phyloP scores from a whole-genome alignment of 2,329 filamentous ascomycete genomes.

The Rhinocladiella similis region DNA sequence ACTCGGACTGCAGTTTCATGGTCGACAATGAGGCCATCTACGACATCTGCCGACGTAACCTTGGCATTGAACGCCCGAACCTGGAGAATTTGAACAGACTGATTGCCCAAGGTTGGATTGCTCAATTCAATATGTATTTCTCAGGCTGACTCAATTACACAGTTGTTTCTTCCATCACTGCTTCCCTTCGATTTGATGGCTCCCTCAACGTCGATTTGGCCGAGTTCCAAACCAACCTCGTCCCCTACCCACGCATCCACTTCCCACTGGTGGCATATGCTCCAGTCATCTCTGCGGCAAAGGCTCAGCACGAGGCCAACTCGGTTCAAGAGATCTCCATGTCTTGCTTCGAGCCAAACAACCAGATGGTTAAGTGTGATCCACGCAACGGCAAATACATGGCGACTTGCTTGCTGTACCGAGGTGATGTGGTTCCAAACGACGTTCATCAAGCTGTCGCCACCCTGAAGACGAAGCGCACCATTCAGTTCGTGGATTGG shows the following conservation, averaged over 20 bases:
- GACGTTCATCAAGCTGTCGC: slow-evolving; percentile 91
- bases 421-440: slow-evolving; percentile 96
- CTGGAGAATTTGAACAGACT: slow-evolving; percentile 99
- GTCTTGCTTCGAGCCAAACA: slow-evolving; percentile 99
- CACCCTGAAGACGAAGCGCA: slow-evolving; percentile 97
- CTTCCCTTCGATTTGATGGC: slow-evolving; percentile 96
- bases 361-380: slow-evolving; percentile 99
- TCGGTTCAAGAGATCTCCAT: slow-evolving; percentile 97
- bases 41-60: slow-evolving; percentile 97
- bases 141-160: slow-evolving; percentile 26
- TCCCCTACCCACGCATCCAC: slow-evolving; percentile 98
- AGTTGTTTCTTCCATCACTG: slow-evolving; percentile 98
- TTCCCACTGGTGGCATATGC: slow-evolving; percentile 98
- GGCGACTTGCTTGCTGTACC: slow-evolving; percentile 97
- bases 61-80: slow-evolving; percentile 95
- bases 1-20: slow-evolving; percentile 99
- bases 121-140: background rate
- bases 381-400: slow-evolving; percentile 99
- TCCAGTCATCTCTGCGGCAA: slow-evolving; percentile 89
- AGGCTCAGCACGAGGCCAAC: slow-evolving; percentile 97
- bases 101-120: slow-evolving; percentile 79
- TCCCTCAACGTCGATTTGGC: slow-evolving; percentile 99
- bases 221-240: slow-evolving; percentile 99
- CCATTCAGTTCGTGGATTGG: slow-evolving; percentile 99
- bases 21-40: slow-evolving; percentile 99